Evolutionary conservation across 2,329 filamentous ascomycete species (phyloP).

Genomic region (Fonsecaea multimorphosa): DNA sequence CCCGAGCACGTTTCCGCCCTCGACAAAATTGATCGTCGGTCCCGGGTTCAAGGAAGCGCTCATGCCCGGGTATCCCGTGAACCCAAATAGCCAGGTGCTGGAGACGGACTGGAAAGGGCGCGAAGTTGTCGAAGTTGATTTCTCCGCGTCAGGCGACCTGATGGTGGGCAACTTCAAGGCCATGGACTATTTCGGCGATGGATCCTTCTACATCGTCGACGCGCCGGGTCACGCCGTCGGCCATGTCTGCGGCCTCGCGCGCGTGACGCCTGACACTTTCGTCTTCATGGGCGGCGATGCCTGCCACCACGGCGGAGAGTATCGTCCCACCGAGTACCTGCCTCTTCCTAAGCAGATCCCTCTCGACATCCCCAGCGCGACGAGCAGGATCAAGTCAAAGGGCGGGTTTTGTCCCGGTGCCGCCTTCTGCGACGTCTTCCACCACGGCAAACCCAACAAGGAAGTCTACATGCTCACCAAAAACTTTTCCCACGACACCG

Average conservation of each 20-base stretch:
- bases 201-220: conserved; percentile 62
- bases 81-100: conserved; percentile 44
- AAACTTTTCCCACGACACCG: conserved; percentile 8
- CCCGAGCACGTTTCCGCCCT: conserved; percentile 52
- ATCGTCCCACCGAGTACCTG: conserved; percentile 41
- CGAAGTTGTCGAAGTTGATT: conserved; percentile 39
- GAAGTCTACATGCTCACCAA: conserved; percentile 4
- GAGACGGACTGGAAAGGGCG: conserved; percentile 44
- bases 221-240: conserved; percentile 42
- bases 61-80: conserved; percentile 55
- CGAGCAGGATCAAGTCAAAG: background rate
- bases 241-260: conserved; percentile 39
- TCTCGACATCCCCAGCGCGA: background rate
- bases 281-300: conserved; percentile 39
- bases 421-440: conserved; percentile 1
- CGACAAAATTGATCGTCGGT: conserved; percentile 58
- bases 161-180: conserved; percentile 48
- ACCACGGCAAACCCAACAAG: conserved; percentile 1
- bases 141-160: conserved; percentile 49
- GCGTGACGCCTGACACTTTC: conserved; percentile 33
- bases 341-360: conserved; percentile 38
- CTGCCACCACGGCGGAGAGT: conserved; percentile 50
- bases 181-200: conserved; percentile 62
- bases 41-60: conserved; percentile 56
- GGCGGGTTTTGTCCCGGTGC: background rate